Evolutionary conservation across 495 filamentous ascomycete genomes (phyloP).

Genomic region (Pseudevernia furfuracea): DNA sequence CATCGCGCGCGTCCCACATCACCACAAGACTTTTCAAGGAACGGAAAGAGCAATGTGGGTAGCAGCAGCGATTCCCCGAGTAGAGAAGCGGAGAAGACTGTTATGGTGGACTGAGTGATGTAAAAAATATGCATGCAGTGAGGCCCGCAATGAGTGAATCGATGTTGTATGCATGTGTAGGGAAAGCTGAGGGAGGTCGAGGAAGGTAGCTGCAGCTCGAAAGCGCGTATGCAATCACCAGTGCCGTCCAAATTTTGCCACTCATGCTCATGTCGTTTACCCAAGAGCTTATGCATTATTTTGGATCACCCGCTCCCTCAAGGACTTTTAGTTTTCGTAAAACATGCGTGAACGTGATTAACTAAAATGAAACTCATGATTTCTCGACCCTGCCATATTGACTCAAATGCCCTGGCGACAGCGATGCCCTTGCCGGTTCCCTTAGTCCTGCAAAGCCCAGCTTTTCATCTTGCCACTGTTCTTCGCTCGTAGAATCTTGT

Average conservation of each 20-base stretch:
- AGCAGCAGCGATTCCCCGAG: slow-evolving; percentile 16
- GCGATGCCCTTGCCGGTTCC: slow-evolving; percentile 15
- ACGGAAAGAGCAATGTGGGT: slow-evolving; percentile 11
- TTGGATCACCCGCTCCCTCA: slow-evolving; percentile 9
- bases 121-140: slow-evolving; percentile 11
- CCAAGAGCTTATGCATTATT: slow-evolving; percentile 1
- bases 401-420: slow-evolving; percentile 10
- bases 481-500: slow-evolving; percentile 6
- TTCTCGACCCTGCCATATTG: slow-evolving; percentile 19
- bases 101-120: background rate
- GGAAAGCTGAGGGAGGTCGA: background rate
- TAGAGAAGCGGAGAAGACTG: slow-evolving; percentile 3
- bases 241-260: background rate
- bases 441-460: slow-evolving; percentile 41
- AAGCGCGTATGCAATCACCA: background rate
- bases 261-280: slow-evolving; percentile 2
- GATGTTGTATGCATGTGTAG: background rate
- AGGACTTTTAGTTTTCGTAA: slow-evolving; percentile 3
- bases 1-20: slow-evolving; percentile 10
- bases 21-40: slow-evolving; percentile 10
- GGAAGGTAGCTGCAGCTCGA: slow-evolving; percentile 10
- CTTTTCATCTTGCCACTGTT: slow-evolving; percentile 37
- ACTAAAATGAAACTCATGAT: slow-evolving; percentile 9
- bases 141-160: slow-evolving; percentile 10
- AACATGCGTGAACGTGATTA: background rate